A percentile compares a stretch with the other conserved stretches of the same genome.
These are phyloP conservation scores for Ganoderma lucidum DNA, from an alignment of 1,284 basidiomycete genomes.

Conservation along the genomic window DNA sequence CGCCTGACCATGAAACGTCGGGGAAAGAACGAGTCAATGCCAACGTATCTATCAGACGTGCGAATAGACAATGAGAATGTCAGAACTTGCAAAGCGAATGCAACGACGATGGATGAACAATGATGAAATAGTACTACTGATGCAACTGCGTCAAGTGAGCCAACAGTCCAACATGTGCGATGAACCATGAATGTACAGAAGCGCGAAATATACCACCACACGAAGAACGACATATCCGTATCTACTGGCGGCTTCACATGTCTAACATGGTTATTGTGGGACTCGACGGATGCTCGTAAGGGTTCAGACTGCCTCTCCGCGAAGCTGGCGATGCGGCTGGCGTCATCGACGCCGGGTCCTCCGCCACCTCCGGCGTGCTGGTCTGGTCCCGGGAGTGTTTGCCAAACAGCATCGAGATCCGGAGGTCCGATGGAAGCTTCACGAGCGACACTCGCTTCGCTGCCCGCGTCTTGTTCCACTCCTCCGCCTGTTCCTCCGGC, in stretches of 20 bases:
- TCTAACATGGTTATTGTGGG: conserved; percentile 35
- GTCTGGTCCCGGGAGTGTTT: conserved; percentile 33
- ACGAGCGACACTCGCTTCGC: conserved; percentile 86
- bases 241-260: conserved; percentile 17
- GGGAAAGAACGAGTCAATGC: not conserved
- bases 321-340: conserved; percentile 30
- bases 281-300: conserved; percentile 28
- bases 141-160: not conserved
- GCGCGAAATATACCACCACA: conserved; percentile 13
- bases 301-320: conserved; percentile 24
- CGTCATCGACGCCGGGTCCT: conserved; percentile 26
- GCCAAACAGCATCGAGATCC: conserved; percentile 44
- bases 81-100: conserved; percentile 12
- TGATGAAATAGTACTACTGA: conserved; percentile 5
- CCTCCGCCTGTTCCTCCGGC: conserved; percentile 75
- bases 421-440: conserved; percentile 67
- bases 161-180: conserved; percentile 8
- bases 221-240: not conserved
- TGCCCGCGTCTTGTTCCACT: conserved; percentile 85
- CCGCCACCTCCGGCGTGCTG: conserved; percentile 25
- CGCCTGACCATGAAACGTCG: not conserved
- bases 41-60: conserved; percentile 2
- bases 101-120: conserved; percentile 1
- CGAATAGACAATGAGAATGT: not conserved
- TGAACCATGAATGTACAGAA: conserved; percentile 16